These are phyloP conservation scores for Cryoendolithus antarcticus DNA, from an alignment of 2,329 filamentous ascomycete species.

Conservation along the genomic window DNA sequence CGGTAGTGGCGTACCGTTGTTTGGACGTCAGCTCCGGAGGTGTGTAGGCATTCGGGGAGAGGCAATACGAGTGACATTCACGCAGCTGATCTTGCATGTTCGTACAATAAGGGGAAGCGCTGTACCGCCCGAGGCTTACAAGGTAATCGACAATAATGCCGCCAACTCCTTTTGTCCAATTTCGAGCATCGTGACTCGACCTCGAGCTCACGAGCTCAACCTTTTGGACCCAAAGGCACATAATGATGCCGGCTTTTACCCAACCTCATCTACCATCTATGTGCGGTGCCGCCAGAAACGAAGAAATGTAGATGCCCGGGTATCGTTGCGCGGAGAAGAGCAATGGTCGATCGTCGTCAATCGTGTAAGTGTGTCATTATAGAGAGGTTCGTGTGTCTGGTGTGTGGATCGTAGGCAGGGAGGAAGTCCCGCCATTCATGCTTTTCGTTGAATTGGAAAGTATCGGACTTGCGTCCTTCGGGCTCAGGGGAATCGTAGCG, in stretches of 20 bases:
- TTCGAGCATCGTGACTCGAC: not conserved
- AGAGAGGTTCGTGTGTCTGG: conserved; percentile 7
- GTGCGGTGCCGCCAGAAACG: conserved; percentile 14
- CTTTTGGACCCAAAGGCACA: not conserved
- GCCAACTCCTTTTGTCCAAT: conserved; percentile 1
- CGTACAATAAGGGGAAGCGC: not conserved
- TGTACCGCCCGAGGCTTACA: not conserved
- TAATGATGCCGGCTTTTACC: not conserved
- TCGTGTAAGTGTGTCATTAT: conserved; percentile 14
- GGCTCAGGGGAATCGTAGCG: conserved; percentile 18
- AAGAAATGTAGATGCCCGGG: conserved; percentile 15
- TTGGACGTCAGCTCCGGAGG: not conserved
- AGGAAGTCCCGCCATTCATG: conserved; percentile 15
- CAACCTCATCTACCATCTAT: conserved; percentile 20
- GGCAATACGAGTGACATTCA: not conserved
- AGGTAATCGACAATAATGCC: not conserved
- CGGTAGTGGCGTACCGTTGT: not conserved
- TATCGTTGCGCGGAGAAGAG: conserved; percentile 12
- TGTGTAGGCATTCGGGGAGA: not conserved
- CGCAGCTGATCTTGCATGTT: too few relatives aligned
- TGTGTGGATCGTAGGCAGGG: conserved; percentile 20
- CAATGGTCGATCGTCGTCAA: conserved; percentile 13
- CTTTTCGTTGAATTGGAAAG: conserved; percentile 17
- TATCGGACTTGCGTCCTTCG: conserved; percentile 20
- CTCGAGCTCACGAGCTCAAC: not conserved